Percentiles rank a stretch among this genome's conserved stretches.
These are phyloP conservation scores for Strobilomyces echinocephalus DNA, from an alignment of 768 basidiomycete genomes.

Conservation along the genomic window DNA sequence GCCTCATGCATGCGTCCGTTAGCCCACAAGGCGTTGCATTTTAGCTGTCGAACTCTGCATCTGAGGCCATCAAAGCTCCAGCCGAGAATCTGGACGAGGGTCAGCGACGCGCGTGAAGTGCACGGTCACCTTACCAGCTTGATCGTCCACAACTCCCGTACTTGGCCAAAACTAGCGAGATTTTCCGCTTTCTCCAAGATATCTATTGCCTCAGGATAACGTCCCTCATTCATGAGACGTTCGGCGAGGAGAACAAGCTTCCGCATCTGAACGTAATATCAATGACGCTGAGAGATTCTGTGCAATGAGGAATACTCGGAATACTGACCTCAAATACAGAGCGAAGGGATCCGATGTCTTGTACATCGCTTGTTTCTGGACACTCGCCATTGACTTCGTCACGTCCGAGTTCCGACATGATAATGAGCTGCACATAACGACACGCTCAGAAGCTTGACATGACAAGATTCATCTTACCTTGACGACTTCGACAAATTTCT, in stretches of 20 bases:
- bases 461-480: not conserved
- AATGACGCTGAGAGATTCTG: not conserved
- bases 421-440: not conserved
- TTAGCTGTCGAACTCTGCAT: not conserved
- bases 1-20: not conserved
- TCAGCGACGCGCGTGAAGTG: not conserved
- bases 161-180: not conserved
- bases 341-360: not conserved
- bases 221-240: not conserved
- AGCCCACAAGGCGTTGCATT: not conserved
- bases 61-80: slow-evolving; percentile 6
- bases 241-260: slow-evolving; percentile 3
- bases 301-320: no score
- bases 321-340: not conserved
- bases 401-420: slow-evolving; percentile 1
- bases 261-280: not conserved
- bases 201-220: not conserved
- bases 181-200: slow-evolving; percentile 1
- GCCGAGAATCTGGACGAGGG: slow-evolving; percentile 7
- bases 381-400: not conserved
- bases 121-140: not conserved
- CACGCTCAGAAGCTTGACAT: not conserved
- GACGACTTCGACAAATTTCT: not conserved
- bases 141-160: slow-evolving; percentile 2
- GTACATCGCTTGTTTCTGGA: not conserved